phyloP scores from a whole-genome alignment of 202 grass and related monocot genomes.

The Carex arenaria region DNA sequence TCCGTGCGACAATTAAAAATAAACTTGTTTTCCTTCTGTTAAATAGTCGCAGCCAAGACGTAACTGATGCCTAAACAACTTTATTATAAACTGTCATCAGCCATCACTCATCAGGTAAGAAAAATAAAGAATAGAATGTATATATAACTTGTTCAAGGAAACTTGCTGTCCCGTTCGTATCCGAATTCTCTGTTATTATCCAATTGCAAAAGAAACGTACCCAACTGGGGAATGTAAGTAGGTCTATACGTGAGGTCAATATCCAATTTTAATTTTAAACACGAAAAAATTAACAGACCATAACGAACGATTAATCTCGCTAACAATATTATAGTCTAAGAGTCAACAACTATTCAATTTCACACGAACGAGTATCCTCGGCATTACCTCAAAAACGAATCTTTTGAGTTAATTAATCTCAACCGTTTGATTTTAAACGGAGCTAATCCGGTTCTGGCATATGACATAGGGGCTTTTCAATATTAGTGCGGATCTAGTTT shows the following conservation, averaged over 20 bases:
- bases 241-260: not conserved
- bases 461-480: too few species aligned
- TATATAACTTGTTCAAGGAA: not conserved
- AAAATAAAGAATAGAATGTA: too few species aligned
- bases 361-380: too few species aligned
- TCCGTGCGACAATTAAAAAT: not conserved
- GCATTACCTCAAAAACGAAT: too few species aligned
- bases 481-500: too few species aligned
- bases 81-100: not conserved
- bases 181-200: not conserved
- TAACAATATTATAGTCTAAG: not conserved
- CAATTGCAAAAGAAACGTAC: not conserved
- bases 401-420: too few species aligned
- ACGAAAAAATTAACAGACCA: not conserved
- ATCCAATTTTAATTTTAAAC: not conserved
- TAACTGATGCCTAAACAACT: slow-evolving; percentile 3
- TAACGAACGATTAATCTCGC: not conserved
- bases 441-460: too few species aligned
- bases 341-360: not conserved
- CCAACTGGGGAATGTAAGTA: not conserved
- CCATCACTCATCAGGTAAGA: not conserved
- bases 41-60: not conserved
- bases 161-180: not conserved
- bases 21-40: not conserved
- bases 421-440: too few species aligned